Base-by-base conservation (phyloP, 352 stramenopile genomes). In the Globisporangium orthogonon region DNA sequence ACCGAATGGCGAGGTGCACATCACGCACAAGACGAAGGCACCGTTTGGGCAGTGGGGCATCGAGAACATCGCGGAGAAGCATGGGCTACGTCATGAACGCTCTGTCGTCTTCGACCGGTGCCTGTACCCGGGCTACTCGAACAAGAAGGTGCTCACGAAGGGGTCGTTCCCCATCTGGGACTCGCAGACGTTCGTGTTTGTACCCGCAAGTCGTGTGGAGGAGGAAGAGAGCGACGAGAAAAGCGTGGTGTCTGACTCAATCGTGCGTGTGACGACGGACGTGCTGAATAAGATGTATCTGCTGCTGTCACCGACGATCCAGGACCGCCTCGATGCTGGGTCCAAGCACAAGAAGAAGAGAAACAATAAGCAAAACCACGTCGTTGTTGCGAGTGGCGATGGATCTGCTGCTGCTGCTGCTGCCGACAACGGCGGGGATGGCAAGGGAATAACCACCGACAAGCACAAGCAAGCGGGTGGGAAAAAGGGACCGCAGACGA, bases 111-210 rank as follows among this genome's bases (percentile, higher is more conserved):
- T 98, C 64, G 96, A 99, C 62, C 84, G 89, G 35, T 97, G 76
- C 53, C 62, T 96, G 23, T 91, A 98, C 31, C 83, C 82, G 10
- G 91, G 94, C 6, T 98, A 98, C 75, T 89, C 83, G 49, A 98
- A 98, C 62, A 92, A 97, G 57, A 99, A 99, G 62, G 96, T 97
- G 46, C 72, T 98, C 7, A 92, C 97, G 63, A 93, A 94, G 51
- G 95, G 95, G 28, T 97, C 84, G 35, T 99, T 99, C 70, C 91
- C 96, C 14, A 98, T 96, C 57, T 96, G 96, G 72, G 96, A 99
- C 78, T 97, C 94, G 56, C 87, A 92, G 71, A 92, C 93, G 7
- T 98, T 97, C 59, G 76, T 98, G 18, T 98, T 98, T 46, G 63
- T 85, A 23, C 72, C 70, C 2, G 61, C 63, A 46, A 66, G 58